Evolutionary conservation across 176 grass and related monocot species (phyloP), one percentile per base, ranked within the genome.

Genomic region (Musa schizocarpa): DNA sequence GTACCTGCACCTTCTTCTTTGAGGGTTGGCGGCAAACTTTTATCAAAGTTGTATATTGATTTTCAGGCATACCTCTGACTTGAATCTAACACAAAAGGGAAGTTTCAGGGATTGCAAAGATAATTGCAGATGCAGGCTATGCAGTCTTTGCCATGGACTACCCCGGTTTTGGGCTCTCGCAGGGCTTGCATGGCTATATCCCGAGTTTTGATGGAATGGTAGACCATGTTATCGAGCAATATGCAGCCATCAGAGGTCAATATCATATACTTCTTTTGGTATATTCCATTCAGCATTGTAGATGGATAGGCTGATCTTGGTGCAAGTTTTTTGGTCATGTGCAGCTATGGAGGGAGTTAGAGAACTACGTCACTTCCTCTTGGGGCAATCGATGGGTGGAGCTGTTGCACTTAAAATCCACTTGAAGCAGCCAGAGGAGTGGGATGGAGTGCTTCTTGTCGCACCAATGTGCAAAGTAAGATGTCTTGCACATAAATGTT

Each of bases 311-410:
- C 16, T 70, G 48, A 14, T 12, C 19, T 8, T 13, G 12, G n/a
- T 17, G 57, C 21, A 17, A 65, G 62, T 10, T 11, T 48, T 68
- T 77, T 73, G 64, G 11, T 53, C 53, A 82, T 83, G 55, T 73
- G 65, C 78, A 98, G 90, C 82, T 63, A 89, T 62, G 79, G 81
- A 85, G 21, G 86, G 85, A 29, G 88, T 91, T 53, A 58, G 54
- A 65, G 84, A 71, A 13, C 65, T 98, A 48, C 81, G 73, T 65
- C 84, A 93, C 43, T 98, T 93, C 77, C 83, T 98, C 52, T 76
- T 98, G 72, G 95, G 95, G 50, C 95, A 98, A 80, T 98, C 95
- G 74, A 98, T 98, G 95, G 95, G 95, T 78, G 95, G 95, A 19
- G 95, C 90, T 10, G 95, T 93, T 50, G 90, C 95, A 78, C 75